A percentile compares a stretch with the other conserved stretches of the same genome.
These are phyloP conservation scores for Tulasnella sp. DNA, from an alignment of 768 basidiomycete species.

Conservation along the genomic window DNA sequence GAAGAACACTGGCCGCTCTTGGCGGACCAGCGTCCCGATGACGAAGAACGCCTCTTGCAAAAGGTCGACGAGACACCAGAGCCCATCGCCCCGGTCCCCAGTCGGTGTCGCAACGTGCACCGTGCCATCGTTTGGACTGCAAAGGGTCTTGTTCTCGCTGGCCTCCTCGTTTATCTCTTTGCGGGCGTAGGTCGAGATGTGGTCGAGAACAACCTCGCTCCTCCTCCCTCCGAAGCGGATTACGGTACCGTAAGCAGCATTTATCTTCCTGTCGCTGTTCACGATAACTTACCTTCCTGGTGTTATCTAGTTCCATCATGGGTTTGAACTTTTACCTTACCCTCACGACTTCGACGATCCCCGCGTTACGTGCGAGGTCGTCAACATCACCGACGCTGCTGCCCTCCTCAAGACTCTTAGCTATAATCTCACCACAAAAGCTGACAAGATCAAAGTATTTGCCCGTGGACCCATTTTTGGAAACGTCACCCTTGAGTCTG, in stretches of 20 bases:
- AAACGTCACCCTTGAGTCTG: constrained; percentile 21
- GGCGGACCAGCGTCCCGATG: background rate
- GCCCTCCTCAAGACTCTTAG: background rate
- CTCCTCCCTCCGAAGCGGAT: background rate
- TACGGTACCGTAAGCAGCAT: background rate
- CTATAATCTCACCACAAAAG: constrained; percentile 25
- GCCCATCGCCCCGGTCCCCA: background rate
- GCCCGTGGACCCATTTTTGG: constrained; percentile 30
- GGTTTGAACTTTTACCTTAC: constrained; percentile 6
- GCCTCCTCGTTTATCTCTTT: background rate
- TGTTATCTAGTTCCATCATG: background rate
- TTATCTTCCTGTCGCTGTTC: background rate
- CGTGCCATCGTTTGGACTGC: background rate
- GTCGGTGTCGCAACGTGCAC: background rate
- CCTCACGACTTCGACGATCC: background rate
- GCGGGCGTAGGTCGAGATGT: background rate
- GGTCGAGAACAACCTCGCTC: background rate
- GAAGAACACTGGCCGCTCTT: background rate
- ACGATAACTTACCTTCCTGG: background rate
- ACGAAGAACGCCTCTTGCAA: background rate
- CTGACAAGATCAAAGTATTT: constrained; percentile 32
- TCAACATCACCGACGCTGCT: background rate
- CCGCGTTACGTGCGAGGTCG: background rate
- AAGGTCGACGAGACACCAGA: background rate
- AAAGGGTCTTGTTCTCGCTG: background rate